These are phyloP conservation scores for Cercospora sp. DNA, from an alignment of 2,329 filamentous ascomycete genomes.

Conservation along the genomic window DNA sequence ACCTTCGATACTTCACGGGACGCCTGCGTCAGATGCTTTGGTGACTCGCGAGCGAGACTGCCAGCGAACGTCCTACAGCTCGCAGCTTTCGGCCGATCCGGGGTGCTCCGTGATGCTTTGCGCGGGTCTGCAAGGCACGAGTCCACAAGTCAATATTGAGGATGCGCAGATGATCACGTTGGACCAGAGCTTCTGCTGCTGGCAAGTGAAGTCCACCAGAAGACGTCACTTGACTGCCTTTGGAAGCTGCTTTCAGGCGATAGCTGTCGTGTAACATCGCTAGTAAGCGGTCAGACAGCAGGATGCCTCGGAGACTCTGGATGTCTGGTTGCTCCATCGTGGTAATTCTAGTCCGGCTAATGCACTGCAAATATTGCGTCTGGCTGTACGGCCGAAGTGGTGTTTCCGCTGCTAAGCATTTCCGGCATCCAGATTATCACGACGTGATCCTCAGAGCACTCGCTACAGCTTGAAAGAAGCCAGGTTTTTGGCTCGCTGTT, in stretches of 20 bases:
- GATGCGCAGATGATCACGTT: neutral
- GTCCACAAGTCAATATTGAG: neutral
- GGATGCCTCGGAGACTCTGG: neutral
- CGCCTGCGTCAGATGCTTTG: neutral
- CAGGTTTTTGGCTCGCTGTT: neutral
- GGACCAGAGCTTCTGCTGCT: neutral
- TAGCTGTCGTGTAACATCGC: constrained; percentile 1
- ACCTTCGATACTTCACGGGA: neutral
- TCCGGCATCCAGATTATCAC: neutral
- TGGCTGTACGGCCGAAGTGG: neutral
- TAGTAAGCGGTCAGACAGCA: neutral
- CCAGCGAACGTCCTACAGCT: neutral
- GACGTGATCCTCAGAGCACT: neutral
- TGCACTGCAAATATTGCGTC: neutral
- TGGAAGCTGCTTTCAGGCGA: neutral
- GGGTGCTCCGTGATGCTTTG: neutral
- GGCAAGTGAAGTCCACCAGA: neutral
- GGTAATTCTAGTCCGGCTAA: neutral
- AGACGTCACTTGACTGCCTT: neutral
- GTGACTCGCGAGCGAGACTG: neutral
- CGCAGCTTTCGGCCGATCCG: neutral
- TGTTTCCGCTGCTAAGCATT: neutral
- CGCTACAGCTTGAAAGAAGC: neutral
- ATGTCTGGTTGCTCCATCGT: neutral
- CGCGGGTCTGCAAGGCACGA: neutral